Evolutionary conservation across 176 grass and related monocot species (phyloP).

Genomic region (Musa beccarii): DNA sequence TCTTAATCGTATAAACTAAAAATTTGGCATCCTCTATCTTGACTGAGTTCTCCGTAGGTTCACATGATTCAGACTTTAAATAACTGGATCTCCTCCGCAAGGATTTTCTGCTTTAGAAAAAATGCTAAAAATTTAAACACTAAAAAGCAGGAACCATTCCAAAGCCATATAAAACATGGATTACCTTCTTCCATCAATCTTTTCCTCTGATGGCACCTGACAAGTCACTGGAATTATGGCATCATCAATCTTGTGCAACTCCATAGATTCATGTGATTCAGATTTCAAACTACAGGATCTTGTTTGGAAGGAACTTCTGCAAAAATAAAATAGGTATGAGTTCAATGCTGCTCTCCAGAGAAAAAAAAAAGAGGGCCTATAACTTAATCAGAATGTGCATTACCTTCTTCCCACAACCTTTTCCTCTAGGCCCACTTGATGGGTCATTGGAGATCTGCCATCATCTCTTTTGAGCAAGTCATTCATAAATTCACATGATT

Average conservation of each 20-base stretch:
- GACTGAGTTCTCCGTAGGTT: conserved; percentile 9
- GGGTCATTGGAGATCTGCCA: background rate
- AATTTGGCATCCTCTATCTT: conserved; percentile 45
- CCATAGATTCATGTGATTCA: background rate
- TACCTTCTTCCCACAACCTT: background rate
- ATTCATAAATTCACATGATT: conserved; percentile 6
- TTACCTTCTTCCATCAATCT: conserved; percentile 36
- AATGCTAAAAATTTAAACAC: background rate
- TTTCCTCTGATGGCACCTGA: conserved; percentile 15
- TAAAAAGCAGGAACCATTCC: background rate
- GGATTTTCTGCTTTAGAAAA: background rate
- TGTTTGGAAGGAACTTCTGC: background rate
- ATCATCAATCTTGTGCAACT: background rate
- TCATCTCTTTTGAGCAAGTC: conserved; percentile 13
- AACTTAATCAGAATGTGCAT: background rate
- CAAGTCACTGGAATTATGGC: background rate
- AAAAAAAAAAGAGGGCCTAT: background rate
- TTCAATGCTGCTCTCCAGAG: background rate
- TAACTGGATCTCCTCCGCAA: background rate
- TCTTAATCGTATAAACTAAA: conserved; percentile 8
- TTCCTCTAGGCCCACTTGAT: background rate
- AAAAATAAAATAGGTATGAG: background rate
- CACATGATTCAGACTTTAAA: background rate
- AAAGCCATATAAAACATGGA: background rate
- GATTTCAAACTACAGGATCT: background rate